Percentiles rank a stretch among this genome's conserved stretches.
These are phyloP conservation scores for Apophysomyces elegans DNA, from an alignment of 371 early-diverging fungal species.

Conservation along the genomic window DNA sequence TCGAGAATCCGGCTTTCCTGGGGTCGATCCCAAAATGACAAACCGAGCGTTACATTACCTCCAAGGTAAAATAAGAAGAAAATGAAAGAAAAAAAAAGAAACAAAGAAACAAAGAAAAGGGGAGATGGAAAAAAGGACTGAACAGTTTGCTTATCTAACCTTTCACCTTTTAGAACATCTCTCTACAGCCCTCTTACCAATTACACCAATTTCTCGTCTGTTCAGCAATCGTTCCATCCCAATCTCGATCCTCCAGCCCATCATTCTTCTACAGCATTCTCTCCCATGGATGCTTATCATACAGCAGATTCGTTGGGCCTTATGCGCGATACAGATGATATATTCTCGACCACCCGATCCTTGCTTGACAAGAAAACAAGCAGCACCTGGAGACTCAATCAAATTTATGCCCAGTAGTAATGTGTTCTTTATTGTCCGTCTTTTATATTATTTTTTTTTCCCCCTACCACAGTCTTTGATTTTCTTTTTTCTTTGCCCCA, in stretches of 20 bases:
- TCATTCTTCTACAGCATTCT: constrained; percentile 5
- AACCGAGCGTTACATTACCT: constrained; percentile 12
- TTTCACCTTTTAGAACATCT: not conserved
- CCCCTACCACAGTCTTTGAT: not conserved
- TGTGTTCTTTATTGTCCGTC: constrained; percentile 6
- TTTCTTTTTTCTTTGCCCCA: not conserved
- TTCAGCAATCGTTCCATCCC: constrained; percentile 1
- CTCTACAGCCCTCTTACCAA: constrained; percentile 9
- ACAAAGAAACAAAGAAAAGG: not conserved
- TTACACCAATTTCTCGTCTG: not conserved
- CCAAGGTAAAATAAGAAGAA: not conserved
- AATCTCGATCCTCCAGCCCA: constrained; percentile 8
- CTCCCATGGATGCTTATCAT: constrained; percentile 3
- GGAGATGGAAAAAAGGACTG: not conserved
- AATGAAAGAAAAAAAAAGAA: not conserved
- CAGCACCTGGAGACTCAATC: constrained; percentile 29
- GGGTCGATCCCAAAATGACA: constrained; percentile 81
- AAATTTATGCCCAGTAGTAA: constrained; percentile 30
- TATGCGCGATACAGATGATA: constrained; percentile 17
- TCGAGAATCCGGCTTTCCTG: constrained; percentile 89
- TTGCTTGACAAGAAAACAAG: constrained; percentile 21
- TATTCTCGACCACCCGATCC: constrained; percentile 16
- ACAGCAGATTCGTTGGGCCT: constrained; percentile 19
- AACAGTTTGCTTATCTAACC: not conserved
- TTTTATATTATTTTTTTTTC: not conserved